A percentile compares a stretch with the other conserved stretches of the same genome.
These are phyloP conservation scores for Lentinula detonsa DNA, from an alignment of 768 basidiomycete genomes.

Conservation along the genomic window DNA sequence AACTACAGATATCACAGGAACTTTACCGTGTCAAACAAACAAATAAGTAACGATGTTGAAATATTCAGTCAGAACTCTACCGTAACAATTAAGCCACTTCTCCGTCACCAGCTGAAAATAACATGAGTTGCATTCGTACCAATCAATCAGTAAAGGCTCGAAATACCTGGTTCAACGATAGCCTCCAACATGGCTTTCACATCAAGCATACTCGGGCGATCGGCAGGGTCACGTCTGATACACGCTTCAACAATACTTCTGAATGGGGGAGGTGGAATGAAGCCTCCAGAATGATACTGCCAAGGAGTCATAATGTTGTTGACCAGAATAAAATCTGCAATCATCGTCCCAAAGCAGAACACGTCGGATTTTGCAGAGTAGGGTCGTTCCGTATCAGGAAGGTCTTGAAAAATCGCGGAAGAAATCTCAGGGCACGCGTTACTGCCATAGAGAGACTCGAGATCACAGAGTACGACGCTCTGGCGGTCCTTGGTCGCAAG, in stretches of 20 bases:
- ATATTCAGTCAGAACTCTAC: too few species aligned
- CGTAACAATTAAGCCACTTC: too few species aligned
- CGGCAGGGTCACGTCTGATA: background rate
- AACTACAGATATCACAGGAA: too few species aligned
- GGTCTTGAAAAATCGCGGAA: background rate
- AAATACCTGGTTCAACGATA: constrained; percentile 1
- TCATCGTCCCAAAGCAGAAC: constrained; percentile 7
- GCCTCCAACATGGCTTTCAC: constrained; percentile 9
- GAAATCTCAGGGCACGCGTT: constrained; percentile 7
- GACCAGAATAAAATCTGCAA: constrained; percentile 9
- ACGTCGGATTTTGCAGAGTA: constrained; percentile 12
- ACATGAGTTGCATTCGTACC: too few species aligned
- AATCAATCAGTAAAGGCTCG: too few species aligned
- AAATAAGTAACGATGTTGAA: too few species aligned
- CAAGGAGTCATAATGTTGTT: background rate
- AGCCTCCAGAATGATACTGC: constrained; percentile 5
- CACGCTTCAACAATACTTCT: constrained; percentile 4
- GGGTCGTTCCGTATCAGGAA: background rate
- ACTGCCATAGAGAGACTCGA: constrained; percentile 9
- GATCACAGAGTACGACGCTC: constrained; percentile 7
- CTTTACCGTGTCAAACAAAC: too few species aligned
- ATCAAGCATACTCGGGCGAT: constrained; percentile 6
- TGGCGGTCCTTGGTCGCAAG: background rate
- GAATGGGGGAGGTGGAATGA: constrained; percentile 11
- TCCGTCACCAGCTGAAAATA: too few species aligned